Base-by-base conservation (phyloP, 2,329 filamentous ascomycete species). In the Fusarium falciforme region DNA sequence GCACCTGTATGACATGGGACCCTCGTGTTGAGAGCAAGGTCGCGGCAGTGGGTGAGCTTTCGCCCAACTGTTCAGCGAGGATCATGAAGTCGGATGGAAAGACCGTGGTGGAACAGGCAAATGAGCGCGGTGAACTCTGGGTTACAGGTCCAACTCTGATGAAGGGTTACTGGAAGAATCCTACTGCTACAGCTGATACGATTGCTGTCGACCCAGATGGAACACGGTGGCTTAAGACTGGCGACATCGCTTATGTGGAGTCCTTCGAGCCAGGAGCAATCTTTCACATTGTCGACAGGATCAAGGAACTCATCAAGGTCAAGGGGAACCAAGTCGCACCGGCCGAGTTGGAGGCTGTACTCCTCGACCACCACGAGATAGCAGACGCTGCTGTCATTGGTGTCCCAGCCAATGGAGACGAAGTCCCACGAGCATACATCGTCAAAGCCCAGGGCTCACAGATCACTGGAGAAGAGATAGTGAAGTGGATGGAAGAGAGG, bases 241-340 rank as follows among this genome's bases (percentile, higher is more conserved):
- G 93, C 1, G 93, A 95, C 73, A 88, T 95, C 58, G 92, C 89
- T 8, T 93, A 89, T 74, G 87, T 94, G 66, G 85, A 91, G 55
- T 86, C 87, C 10, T 89, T 91, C 73, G 85, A 87, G 61, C 77
- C 82, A 0, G 87, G 87, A 1, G 76, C 66, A 0, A 67, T 84
- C 36, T 83, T 87, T 66, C 89, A 89, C 78, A 91, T 95, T 29
- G 91, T 95, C 16, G 93, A 95, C 79, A 88, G 93, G 35, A 90
- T 90, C 66, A 83, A 95, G 86, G 88, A 90, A 79, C 83, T 90
- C 52, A 90, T 90, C 80, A 90, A 90, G 79, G 87, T 89, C 17
- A 89, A 93, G 87, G 93, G 93, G 55, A 84, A 91, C 63, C 93
- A 95, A 87, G 93, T 95, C 14, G 93, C 93, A 1, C 93, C 93